These are phyloP conservation scores for Bjerkandera adusta DNA, from an alignment of 1,284 basidiomycete genomes.

Conservation along the genomic window DNA sequence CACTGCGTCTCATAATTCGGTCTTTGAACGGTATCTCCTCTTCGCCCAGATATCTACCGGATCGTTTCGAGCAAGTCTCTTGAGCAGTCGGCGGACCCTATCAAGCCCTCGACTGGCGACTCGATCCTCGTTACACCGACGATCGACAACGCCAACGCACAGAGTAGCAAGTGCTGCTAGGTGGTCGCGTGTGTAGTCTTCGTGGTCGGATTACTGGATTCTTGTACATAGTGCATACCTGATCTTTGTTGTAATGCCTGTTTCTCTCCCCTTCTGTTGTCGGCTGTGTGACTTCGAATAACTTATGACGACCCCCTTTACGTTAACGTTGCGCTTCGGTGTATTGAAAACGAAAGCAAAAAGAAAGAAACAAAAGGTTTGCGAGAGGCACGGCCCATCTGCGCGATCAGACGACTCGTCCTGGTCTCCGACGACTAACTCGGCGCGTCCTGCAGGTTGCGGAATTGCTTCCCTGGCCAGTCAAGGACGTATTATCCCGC, in stretches of 20 bases:
- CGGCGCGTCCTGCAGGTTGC: constrained; percentile 79
- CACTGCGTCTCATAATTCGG: constrained; percentile 14
- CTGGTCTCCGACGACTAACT: constrained; percentile 89
- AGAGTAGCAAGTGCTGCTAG: constrained; percentile 44
- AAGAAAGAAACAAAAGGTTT: constrained; percentile 59
- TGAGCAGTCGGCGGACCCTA: constrained; percentile 74
- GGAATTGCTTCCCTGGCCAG: constrained; percentile 87
- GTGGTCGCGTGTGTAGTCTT: constrained; percentile 10
- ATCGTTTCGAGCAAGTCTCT: constrained; percentile 90
- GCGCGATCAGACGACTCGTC: constrained; percentile 78
- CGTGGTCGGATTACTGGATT: constrained; percentile 14
- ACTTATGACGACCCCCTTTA: neutral
- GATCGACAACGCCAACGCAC: constrained; percentile 39
- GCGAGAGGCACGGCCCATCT: constrained; percentile 63
- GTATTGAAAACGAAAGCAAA: neutral
- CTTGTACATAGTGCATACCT: constrained; percentile 18
- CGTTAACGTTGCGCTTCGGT: neutral
- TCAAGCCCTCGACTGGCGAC: constrained; percentile 68
- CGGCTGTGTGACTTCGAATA: too few species aligned
- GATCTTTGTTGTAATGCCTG: constrained; percentile 16
- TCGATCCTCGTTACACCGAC: constrained; percentile 74
- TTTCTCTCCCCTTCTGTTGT: neutral
- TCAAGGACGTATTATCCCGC: constrained; percentile 81
- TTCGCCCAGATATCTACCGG: constrained; percentile 82
- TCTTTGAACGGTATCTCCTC: too few species aligned